Percentiles rank a stretch among this genome's conserved stretches.
Evolutionary conservation across 2,329 filamentous ascomycete species (phyloP).

Genomic region (Fusarium circinatum): DNA sequence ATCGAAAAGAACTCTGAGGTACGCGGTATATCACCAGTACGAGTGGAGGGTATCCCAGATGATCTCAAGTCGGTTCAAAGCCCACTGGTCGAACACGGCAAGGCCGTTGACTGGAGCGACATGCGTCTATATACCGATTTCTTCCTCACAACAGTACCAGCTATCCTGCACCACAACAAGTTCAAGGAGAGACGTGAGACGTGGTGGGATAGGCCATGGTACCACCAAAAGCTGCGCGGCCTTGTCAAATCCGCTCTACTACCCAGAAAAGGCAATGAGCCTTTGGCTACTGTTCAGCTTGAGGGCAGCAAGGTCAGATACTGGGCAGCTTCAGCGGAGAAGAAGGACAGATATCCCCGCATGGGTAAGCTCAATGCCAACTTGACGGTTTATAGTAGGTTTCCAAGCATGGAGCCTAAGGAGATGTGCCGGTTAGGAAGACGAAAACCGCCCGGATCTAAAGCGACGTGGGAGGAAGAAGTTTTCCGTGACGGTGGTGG

Average conservation of each 20-base stretch:
- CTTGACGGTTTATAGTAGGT: neutral
- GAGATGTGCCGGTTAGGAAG: neutral
- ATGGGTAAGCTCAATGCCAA: neutral
- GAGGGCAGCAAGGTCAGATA: neutral
- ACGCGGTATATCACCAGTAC: neutral
- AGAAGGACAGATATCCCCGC: neutral
- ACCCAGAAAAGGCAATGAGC: neutral
- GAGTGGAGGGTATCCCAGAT: neutral
- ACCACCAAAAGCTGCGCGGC: neutral
- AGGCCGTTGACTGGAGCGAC: neutral
- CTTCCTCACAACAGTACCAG: neutral
- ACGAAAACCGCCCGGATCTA: neutral
- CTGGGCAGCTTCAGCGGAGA: neutral
- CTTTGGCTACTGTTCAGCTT: neutral
- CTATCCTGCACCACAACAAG: neutral
- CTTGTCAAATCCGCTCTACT: neutral
- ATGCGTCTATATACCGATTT: conserved; percentile 6
- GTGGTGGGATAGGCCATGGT: conserved; percentile 13
- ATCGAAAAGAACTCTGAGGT: neutral
- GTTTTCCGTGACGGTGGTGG: neutral
- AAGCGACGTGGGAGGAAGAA: conserved; percentile 5
- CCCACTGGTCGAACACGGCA: neutral
- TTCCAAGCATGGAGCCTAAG: neutral
- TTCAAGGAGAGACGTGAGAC: neutral
- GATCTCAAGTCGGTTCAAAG: neutral